These are phyloP conservation scores for Penicillium canariense DNA, from an alignment of 495 filamentous ascomycete genomes.

Conservation along the genomic window DNA sequence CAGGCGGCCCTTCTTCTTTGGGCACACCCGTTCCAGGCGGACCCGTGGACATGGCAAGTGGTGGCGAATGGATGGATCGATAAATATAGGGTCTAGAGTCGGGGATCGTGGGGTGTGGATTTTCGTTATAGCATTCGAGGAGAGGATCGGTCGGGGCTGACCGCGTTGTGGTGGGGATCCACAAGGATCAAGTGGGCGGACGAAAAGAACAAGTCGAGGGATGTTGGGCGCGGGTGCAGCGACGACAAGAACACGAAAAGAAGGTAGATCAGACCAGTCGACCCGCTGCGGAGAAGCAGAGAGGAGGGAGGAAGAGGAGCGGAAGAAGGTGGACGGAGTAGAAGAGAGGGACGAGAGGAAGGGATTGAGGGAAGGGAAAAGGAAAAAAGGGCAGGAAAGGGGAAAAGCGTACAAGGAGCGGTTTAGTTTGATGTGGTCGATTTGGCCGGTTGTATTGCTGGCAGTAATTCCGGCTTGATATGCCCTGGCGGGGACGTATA, in stretches of 20 bases:
- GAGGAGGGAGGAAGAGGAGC: conserved; percentile 14
- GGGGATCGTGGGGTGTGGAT: background rate
- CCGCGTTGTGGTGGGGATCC: background rate
- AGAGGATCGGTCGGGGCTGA: conserved; percentile 1
- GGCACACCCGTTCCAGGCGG: conserved; percentile 12
- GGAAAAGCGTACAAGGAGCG: conserved; percentile 17
- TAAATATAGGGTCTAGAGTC: background rate
- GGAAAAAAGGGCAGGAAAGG: conserved; percentile 14
- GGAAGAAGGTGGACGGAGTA: conserved; percentile 7
- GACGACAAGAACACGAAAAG: conserved; percentile 17
- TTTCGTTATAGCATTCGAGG: background rate
- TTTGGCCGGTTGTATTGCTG: background rate
- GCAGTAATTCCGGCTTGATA: conserved; percentile 7
- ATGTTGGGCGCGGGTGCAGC: too few relatives aligned
- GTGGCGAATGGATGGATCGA: background rate
- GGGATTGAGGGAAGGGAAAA: conserved; percentile 5
- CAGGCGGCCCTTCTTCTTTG: conserved; percentile 18
- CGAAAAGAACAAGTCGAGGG: background rate
- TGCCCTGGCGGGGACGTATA: background rate
- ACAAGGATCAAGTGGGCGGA: background rate
- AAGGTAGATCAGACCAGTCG: conserved; percentile 11
- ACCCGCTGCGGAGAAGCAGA: conserved; percentile 9
- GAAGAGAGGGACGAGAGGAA: conserved; percentile 12
- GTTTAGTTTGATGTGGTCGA: background rate
- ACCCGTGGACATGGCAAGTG: conserved; percentile 24